Percentiles rank a stretch among this genome's conserved stretches.
These are phyloP conservation scores for Dichomitus squalens DNA, from an alignment of 1,284 basidiomycete species.

Conservation along the genomic window DNA sequence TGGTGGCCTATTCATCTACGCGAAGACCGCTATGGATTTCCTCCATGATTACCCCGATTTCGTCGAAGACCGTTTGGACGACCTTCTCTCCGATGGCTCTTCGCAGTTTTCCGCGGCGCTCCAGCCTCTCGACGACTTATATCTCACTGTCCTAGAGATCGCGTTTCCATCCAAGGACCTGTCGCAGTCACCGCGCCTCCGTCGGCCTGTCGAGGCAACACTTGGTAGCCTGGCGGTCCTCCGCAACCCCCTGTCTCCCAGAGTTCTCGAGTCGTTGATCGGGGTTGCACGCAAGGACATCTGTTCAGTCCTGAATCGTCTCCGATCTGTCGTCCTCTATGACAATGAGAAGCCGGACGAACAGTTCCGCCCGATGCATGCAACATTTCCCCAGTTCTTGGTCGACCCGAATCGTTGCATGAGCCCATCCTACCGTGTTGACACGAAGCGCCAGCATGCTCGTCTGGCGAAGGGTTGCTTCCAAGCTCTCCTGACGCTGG, in stretches of 20 bases:
- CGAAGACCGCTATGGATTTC: slow-evolving; percentile 9
- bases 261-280: not conserved
- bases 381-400: slow-evolving; percentile 19
- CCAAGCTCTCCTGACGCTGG: not conserved
- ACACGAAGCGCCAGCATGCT: slow-evolving; percentile 1
- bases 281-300: not conserved
- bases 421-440: slow-evolving; percentile 1
- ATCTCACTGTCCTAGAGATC: slow-evolving; percentile 10
- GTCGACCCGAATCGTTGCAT: slow-evolving; percentile 4
- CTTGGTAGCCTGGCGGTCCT: slow-evolving; percentile 12
- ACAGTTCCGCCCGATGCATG: slow-evolving; percentile 9
- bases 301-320: slow-evolving; percentile 6
- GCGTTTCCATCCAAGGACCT: slow-evolving; percentile 8
- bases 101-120: not conserved
- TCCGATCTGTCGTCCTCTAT: slow-evolving; percentile 13
- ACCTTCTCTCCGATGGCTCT: not conserved
- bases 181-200: not conserved
- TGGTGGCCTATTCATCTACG: slow-evolving; percentile 16
- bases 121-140: slow-evolving; percentile 10
- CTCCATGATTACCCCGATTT: slow-evolving; percentile 1
- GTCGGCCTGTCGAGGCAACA: not conserved
- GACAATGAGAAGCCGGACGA: not conserved
- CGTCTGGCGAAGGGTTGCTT: slow-evolving; percentile 7
- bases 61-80: slow-evolving; percentile 2
- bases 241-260: slow-evolving; percentile 3